These are phyloP conservation scores for Russula lepida DNA, from an alignment of 768 basidiomycete genomes.

Conservation along the genomic window DNA sequence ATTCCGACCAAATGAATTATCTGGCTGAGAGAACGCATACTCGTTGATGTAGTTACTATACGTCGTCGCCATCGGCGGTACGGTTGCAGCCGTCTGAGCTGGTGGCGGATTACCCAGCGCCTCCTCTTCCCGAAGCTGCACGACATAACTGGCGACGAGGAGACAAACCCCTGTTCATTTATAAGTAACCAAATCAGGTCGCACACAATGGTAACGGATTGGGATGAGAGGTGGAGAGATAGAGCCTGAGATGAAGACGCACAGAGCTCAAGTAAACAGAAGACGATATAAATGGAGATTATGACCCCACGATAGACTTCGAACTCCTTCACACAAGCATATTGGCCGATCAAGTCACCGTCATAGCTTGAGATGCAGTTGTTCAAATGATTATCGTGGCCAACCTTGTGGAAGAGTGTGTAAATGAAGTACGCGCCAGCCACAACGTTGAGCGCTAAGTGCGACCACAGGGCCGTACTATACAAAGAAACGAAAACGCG, in stretches of 20 bases:
- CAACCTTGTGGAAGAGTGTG: slow-evolving; percentile 35
- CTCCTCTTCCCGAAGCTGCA: slow-evolving; percentile 46
- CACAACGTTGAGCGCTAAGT: slow-evolving; percentile 39
- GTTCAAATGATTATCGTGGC: slow-evolving; percentile 29
- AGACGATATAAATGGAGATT: slow-evolving; percentile 39
- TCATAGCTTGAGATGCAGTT: slow-evolving; percentile 32
- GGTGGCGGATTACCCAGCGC: slow-evolving; percentile 15
- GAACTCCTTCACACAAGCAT: slow-evolving; percentile 37
- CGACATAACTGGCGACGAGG: slow-evolving; percentile 44
- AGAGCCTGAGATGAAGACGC: slow-evolving; percentile 23
- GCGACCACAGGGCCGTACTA: slow-evolving; percentile 36
- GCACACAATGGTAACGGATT: not conserved
- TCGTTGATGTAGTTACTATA: slow-evolving; percentile 10
- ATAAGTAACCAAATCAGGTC: not conserved
- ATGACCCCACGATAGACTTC: slow-evolving; percentile 36
- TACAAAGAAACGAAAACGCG: slow-evolving; percentile 38
- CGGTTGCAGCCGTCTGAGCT: not conserved
- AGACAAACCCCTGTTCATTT: slow-evolving; percentile 39
- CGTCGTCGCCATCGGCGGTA: slow-evolving; percentile 14
- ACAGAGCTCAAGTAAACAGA: slow-evolving; percentile 52
- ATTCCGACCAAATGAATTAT: not conserved
- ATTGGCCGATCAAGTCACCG: slow-evolving; percentile 26
- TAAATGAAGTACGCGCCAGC: slow-evolving; percentile 43
- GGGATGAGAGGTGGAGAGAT: not conserved
- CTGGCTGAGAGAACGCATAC: slow-evolving; percentile 2